phyloP scores from a whole-genome alignment of 257 asterid species.

The Solanum sejunctum region DNA sequence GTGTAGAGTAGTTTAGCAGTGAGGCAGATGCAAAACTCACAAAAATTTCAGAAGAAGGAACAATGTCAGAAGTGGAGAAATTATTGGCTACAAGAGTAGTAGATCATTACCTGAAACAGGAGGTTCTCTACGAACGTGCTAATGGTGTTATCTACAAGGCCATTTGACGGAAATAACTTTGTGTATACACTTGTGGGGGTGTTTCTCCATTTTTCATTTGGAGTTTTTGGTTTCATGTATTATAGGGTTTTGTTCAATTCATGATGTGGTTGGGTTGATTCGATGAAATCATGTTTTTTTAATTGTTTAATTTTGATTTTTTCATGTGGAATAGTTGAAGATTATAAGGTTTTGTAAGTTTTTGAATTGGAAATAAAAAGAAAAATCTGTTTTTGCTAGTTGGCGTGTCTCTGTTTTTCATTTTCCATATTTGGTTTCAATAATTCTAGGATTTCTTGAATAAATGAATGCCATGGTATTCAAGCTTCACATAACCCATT shows the following conservation, averaged over 20 bases:
- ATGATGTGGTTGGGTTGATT: background rate
- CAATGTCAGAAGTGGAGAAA: background rate
- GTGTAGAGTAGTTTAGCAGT: background rate
- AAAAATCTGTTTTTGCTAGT: background rate
- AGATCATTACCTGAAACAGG: constrained; percentile 78
- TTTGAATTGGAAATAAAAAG: background rate
- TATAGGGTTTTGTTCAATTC: background rate
- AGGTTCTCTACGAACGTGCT: constrained; percentile 86
- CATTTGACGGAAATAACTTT: constrained; percentile 63
- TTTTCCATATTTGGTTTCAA: background rate
- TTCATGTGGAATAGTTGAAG: background rate
- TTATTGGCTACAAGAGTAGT: constrained; percentile 51
- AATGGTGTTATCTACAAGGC: constrained; percentile 91
- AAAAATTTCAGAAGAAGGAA: background rate
- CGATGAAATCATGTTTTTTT: background rate
- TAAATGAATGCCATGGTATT: background rate
- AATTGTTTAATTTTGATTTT: background rate
- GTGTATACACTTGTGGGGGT: background rate
- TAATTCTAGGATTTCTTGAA: background rate
- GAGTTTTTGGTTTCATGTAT: background rate
- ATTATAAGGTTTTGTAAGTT: background rate
- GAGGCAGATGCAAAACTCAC: background rate
- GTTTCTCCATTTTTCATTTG: background rate
- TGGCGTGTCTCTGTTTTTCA: background rate
- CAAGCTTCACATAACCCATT: background rate